These are phyloP conservation scores for Entomophthora muscae DNA, from an alignment of 371 early-diverging fungal species.

Conservation along the genomic window DNA sequence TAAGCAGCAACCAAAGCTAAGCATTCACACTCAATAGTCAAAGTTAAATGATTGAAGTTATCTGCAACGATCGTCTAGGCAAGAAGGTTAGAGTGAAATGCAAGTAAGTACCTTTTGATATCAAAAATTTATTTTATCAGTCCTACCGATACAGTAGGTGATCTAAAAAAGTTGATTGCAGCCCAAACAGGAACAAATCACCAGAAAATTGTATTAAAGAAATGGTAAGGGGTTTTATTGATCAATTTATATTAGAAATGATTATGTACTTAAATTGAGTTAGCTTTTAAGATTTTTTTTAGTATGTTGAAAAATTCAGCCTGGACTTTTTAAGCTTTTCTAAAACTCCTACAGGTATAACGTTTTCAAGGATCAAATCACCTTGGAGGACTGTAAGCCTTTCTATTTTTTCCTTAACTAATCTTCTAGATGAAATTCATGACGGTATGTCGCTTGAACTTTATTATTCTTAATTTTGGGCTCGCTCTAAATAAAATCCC, in stretches of 20 bases:
- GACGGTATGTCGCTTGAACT: conserved; percentile 85
- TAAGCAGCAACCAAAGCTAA: too few relatives aligned
- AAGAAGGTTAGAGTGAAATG: conserved; percentile 87
- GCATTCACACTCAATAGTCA: neutral
- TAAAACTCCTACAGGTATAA: conserved; percentile 30
- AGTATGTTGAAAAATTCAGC: neutral
- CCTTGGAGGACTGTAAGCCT: conserved; percentile 63
- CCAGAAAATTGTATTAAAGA: conserved; percentile 80
- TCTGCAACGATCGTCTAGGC: conserved; percentile 79
- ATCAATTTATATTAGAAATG: neutral
- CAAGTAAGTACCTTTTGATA: conserved; percentile 30
- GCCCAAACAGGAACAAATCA: conserved; percentile 87
- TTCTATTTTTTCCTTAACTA: conserved; percentile 1
- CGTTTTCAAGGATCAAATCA: conserved; percentile 81
- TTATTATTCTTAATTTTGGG: conserved; percentile 35
- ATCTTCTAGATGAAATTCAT: conserved; percentile 62
- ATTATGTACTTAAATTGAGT: neutral
- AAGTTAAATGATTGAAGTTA: conserved; percentile 36
- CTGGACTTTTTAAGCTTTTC: neutral
- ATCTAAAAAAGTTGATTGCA: conserved; percentile 80
- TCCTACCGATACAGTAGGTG: conserved; percentile 72
- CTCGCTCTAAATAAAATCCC: neutral
- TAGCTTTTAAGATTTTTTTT: neutral
- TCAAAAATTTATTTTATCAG: conserved; percentile 18
- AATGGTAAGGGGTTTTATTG: conserved; percentile 39